These are phyloP conservation scores for Fusarium incarnatum DNA, from an alignment of 2,329 filamentous ascomycete species.

Conservation along the genomic window DNA sequence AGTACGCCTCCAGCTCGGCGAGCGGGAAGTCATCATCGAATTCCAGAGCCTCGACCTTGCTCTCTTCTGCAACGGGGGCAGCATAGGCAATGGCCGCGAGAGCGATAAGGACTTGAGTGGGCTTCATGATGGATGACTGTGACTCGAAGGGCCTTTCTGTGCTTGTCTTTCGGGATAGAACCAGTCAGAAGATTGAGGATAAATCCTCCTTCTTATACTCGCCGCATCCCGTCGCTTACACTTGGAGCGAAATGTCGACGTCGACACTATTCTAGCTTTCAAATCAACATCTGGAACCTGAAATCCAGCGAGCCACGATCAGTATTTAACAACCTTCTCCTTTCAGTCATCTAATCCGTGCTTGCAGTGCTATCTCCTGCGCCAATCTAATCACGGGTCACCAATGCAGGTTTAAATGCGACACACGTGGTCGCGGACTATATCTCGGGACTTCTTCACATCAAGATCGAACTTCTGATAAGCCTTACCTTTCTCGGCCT, in stretches of 20 bases:
- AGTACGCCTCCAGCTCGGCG: not conserved
- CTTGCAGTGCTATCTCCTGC: not conserved
- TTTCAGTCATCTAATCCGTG: not conserved
- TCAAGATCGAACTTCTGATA: not conserved
- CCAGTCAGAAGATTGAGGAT: accelerated
- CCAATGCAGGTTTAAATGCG: not conserved
- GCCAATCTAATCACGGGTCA: not conserved
- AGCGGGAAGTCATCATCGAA: not conserved
- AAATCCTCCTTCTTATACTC: not conserved
- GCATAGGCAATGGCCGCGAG: constrained; percentile 3
- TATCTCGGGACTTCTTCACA: not conserved
- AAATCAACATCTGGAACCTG: accelerated
- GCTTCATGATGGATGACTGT: not conserved
- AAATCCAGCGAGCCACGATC: not conserved
- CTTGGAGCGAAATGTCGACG: not conserved
- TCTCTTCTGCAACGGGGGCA: not conserved
- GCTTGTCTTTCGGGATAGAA: too few species aligned
- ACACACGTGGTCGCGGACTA: not conserved
- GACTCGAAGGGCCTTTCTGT: not conserved
- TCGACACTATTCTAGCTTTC: not conserved
- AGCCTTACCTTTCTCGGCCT: not conserved
- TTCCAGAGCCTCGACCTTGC: not conserved
- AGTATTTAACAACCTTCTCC: not conserved
- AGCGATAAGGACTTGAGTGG: not conserved
- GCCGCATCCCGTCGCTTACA: not conserved